phyloP scores from a whole-genome alignment of 1,139 yeast genomes.

The Kazachstania sp. region DNA sequence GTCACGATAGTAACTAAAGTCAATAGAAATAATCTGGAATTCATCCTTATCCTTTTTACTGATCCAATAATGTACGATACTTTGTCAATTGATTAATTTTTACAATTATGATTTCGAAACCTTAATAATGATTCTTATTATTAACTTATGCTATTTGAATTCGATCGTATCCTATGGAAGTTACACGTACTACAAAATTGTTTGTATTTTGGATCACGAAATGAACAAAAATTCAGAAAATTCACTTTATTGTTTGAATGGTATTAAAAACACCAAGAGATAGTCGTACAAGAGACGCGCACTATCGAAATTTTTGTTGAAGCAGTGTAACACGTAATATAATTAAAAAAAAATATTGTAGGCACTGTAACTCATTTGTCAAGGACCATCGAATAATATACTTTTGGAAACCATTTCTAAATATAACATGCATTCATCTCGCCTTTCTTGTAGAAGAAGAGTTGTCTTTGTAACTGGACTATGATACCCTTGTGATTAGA shows the following conservation, averaged over 20 bases:
- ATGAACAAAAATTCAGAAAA: neutral
- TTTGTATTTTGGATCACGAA: neutral
- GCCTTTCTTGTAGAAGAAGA: constrained; percentile 29
- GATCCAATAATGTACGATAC: neutral
- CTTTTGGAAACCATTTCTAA: neutral
- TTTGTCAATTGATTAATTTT: neutral
- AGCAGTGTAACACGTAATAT: neutral
- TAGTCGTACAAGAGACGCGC: neutral
- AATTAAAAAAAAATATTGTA: neutral
- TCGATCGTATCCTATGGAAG: too few relatives aligned
- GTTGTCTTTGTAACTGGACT: constrained; percentile 29
- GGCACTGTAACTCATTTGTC: too few relatives aligned
- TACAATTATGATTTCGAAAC: too few relatives aligned
- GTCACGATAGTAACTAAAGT: constrained; percentile 6
- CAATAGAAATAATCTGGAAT: constrained; percentile 5
- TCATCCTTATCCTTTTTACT: neutral
- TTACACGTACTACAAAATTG: neutral
- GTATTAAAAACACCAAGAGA: neutral
- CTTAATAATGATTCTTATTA: too few relatives aligned
- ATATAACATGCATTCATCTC: constrained; percentile 29
- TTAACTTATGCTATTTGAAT: too few relatives aligned
- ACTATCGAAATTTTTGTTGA: neutral
- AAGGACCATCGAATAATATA: too few relatives aligned
- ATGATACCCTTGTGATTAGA: too few relatives aligned
- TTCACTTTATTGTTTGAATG: too few relatives aligned